Evolutionary conservation across 1,284 basidiomycete species (phyloP).

Genomic region (Cutaneotrichosporon cyanovorans): DNA sequence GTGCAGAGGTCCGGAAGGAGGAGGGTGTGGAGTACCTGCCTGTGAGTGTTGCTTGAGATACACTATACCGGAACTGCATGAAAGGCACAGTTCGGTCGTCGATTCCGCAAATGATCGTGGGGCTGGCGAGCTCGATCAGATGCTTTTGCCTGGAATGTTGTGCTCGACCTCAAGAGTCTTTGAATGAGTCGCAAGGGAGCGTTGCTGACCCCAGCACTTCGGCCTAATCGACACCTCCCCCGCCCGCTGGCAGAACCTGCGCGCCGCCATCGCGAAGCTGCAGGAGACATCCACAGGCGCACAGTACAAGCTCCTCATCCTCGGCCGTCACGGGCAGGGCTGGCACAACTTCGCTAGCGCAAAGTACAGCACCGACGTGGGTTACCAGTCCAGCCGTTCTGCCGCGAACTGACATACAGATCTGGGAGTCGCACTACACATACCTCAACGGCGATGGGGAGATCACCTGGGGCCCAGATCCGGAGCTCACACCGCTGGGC

Average conservation of each 20-base stretch:
- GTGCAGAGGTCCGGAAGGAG: too few relatives aligned
- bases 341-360: slow-evolving; percentile 53
- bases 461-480: slow-evolving; percentile 74
- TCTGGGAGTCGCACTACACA: slow-evolving; percentile 56
- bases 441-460: slow-evolving; percentile 62
- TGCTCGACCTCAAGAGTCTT: too few relatives aligned
- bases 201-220: slow-evolving; percentile 21
- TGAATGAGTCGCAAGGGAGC: too few relatives aligned
- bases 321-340: slow-evolving; percentile 44
- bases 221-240: slow-evolving; percentile 36
- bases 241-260: slow-evolving; percentile 40
- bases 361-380: slow-evolving; percentile 60
- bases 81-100: too few relatives aligned
- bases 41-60: too few relatives aligned
- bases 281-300: slow-evolving; percentile 33
- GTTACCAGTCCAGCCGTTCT: slow-evolving; percentile 19
- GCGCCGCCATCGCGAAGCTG: slow-evolving; percentile 23
- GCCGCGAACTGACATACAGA: slow-evolving; percentile 22
- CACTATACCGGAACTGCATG: too few relatives aligned
- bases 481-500: slow-evolving; percentile 62
- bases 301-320: slow-evolving; percentile 44
- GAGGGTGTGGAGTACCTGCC: too few relatives aligned
- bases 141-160: too few relatives aligned
- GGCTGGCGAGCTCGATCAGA: too few relatives aligned
- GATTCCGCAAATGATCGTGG: too few relatives aligned